Evolutionary conservation across 2,329 filamentous ascomycete species (phyloP).

Genomic region (Sporothrix inflata): DNA sequence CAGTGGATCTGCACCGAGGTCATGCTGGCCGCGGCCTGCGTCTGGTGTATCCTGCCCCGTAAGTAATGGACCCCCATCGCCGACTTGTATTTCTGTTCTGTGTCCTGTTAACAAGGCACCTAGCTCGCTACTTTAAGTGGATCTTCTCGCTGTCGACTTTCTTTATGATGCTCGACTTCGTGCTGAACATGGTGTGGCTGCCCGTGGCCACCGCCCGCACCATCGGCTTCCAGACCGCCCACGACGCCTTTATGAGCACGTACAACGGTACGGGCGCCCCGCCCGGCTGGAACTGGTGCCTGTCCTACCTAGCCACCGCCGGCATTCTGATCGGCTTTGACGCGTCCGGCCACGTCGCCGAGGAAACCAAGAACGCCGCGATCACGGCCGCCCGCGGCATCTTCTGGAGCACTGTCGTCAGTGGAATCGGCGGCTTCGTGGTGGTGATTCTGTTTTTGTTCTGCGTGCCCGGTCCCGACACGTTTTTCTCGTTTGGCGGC

Average conservation of each 20-base stretch:
- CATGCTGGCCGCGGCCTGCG: slow-evolving; percentile 26
- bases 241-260: slow-evolving; percentile 32
- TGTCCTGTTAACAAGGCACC: not conserved
- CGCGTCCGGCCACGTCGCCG: slow-evolving; percentile 32
- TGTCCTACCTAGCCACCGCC: slow-evolving; percentile 30
- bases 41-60: slow-evolving; percentile 31
- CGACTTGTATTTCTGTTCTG: not conserved
- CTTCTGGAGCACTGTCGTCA: slow-evolving; percentile 31
- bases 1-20: slow-evolving; percentile 32
- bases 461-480: slow-evolving; percentile 28
- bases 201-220: slow-evolving; percentile 28
- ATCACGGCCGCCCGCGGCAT: slow-evolving; percentile 29
- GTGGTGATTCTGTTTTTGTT: slow-evolving; percentile 31
- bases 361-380: slow-evolving; percentile 32
- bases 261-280: slow-evolving; percentile 32
- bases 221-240: slow-evolving; percentile 29
- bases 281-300: slow-evolving; percentile 32
- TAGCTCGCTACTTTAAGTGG: slow-evolving; percentile 27
- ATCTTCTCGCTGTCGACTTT: slow-evolving; percentile 29
- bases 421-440: slow-evolving; percentile 29
- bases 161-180: slow-evolving; percentile 30
- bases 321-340: slow-evolving; percentile 32
- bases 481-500: slow-evolving; percentile 28
- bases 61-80: not conserved
- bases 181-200: slow-evolving; percentile 32